Evolutionary conservation across 495 filamentous ascomycete species (phyloP), one percentile per base, ranked within the genome.

Genomic region (Xylaria curta): DNA sequence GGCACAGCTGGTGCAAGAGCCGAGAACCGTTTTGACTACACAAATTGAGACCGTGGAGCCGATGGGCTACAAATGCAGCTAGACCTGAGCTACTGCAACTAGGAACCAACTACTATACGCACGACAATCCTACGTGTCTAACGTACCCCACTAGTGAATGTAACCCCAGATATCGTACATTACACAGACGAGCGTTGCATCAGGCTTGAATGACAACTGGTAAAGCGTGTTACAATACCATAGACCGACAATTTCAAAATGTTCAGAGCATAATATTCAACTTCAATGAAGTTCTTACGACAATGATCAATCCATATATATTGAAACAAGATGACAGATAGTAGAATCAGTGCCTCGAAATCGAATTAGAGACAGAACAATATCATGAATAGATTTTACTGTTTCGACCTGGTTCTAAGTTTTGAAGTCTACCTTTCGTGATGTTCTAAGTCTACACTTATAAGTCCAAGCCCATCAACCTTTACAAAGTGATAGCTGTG

Each of bases 401-500:
- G 3, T 63, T 56, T 56, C 53, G 31, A 56, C 13, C 53, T 17
- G 9, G 13, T 31, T 56, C 53, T 56, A 56, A 8, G 3, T 31
- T 26, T 56, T 56, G 9, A 26, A 56, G 24, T 56, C 26, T 56
- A 31, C 13, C 53, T 10, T 26, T 26, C 10, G 53, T 56, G 47
- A 51, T 24, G 47, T 51, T 51, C 47, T n/a, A n/a, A 24, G 4
- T 19, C 17, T 28, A n/a, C n/a, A n/a, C n/a, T n/a, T n/a, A 17
- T 56, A 15, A 36, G 21, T 44, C 1, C 4, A 24, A 46, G 12
- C 15, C 26, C 10, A 10, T 49, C 21, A 49, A 49, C 19, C 59
- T 40, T 71, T 26, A 71, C 69, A 72, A 56, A 26, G 66, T 70
- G 21, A 75, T 66, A 24, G 59, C 71, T 1, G 78, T 70, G 26